Evolutionary conservation across 805 yeast species (phyloP), one percentile per base, ranked within the genome.

Genomic region (Torulaspora microellipsoides): DNA sequence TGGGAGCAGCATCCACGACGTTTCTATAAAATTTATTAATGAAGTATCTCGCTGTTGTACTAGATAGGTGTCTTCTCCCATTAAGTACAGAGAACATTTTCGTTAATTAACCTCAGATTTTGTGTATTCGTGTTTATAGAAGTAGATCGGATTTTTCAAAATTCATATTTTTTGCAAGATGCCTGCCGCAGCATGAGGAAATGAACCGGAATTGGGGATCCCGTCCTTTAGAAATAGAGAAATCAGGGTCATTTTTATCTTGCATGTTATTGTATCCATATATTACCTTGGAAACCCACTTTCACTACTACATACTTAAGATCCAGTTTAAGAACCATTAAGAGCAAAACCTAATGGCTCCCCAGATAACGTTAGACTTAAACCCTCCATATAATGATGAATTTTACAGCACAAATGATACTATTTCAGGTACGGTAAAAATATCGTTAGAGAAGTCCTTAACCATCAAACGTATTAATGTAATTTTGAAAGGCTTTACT

Each of bases 401-500:
- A 53, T 54, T 46, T 51, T 63, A 55, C 58, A 56, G 55, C 29
- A 49, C 58, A 10, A 45, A 56, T 40, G 65, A 64, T 36, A 35
- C 43, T 13, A 57, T 58, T 17, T 59, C 56, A 31, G 69, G 63
- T 7, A 45, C 43, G n/a, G 59, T 53, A 5, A 56, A 46, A 10
- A 46, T 62, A 3, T 49, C 51, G 13, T 49, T 54, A 14, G 50
- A 44, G 10, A 64, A 53, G 33, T 53, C 63, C 1, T 36, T 56
- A n/a, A 45, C 63, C 20, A 53, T 68, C 9, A 50, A 54, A 36
- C 41, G 53, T 32, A 59, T 67, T 52, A 85, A 69, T 57, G 76
- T 75, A 61, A 90, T 95, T 62, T 72, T 80, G 23, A 56, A 55
- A 38, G 65, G 62, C 4, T 55, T 54, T 30, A 44, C 58, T 12